Evolutionary conservation across 2,329 filamentous ascomycete species (phyloP).

Genomic region (Hypoxylon sp.): DNA sequence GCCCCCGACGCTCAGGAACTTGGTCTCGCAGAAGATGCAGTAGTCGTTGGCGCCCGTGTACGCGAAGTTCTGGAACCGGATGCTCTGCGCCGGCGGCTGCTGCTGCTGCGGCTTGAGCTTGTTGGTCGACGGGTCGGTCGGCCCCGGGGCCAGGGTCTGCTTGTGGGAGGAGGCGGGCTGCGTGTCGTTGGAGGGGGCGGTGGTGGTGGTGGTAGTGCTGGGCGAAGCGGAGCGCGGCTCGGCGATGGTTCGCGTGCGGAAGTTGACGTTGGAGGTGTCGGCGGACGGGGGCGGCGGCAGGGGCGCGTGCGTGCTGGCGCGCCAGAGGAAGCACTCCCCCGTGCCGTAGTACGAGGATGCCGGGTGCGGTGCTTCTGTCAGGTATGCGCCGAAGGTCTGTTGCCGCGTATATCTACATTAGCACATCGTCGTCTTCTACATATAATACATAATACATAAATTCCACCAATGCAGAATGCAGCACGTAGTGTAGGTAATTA

Average conservation of each 20-base stretch:
- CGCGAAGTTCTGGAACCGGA: conserved; percentile 97
- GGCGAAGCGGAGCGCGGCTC: too few species aligned
- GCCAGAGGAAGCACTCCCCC: conserved; percentile 95
- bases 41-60: conserved; percentile 98
- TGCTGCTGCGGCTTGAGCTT: conserved; percentile 47
- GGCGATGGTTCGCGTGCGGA: conserved; percentile 57
- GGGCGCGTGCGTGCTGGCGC: conserved; percentile 74
- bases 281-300: conserved; percentile 77
- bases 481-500: too few species aligned
- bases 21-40: conserved; percentile 90
- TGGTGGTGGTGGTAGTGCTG: conserved; percentile 32
- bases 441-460: too few species aligned
- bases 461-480: too few species aligned
- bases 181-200: conserved; percentile 35
- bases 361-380: conserved; percentile 88
- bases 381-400: conserved; percentile 90
- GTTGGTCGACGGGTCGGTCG: conserved; percentile 46
- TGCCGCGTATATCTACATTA: conserved; percentile 5
- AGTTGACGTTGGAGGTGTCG: conserved; percentile 61
- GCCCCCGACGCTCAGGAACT: conserved; percentile 78
- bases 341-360: conserved; percentile 91
- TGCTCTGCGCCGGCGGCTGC: conserved; percentile 70
- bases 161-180: conserved; percentile 45
- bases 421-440: background rate
- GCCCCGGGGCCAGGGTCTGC: conserved; percentile 49